Conservation (phyloP, 169 alveolate species). For the Plasmodium malariae region DNA sequence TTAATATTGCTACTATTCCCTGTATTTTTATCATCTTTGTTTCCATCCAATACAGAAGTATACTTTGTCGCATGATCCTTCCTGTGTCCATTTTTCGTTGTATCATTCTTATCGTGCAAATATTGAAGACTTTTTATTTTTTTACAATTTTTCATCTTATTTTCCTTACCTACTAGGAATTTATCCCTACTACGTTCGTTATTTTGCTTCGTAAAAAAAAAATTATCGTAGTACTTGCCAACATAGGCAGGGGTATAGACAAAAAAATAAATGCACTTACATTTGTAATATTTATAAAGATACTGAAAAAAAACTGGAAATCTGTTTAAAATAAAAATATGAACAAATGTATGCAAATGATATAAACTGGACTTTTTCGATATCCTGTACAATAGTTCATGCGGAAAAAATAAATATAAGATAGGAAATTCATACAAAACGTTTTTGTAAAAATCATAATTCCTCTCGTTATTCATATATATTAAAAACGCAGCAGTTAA, state of each 20-base stretch:
- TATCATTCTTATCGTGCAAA: not conserved
- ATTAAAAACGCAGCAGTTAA: slow-evolving; percentile 35
- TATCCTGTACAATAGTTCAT: slow-evolving; percentile 51
- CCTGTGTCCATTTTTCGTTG: not conserved
- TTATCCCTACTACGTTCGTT: slow-evolving; percentile 1
- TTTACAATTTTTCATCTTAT: slow-evolving; percentile 3
- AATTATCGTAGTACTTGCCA: slow-evolving; percentile 31
- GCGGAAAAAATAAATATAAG: slow-evolving; percentile 55
- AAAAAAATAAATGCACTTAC: slow-evolving; percentile 53
- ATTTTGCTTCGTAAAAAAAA: slow-evolving; percentile 3
- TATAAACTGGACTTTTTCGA: slow-evolving; percentile 50
- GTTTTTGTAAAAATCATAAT: slow-evolving; percentile 48
- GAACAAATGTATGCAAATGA: slow-evolving; percentile 65
- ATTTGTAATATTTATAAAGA: slow-evolving; percentile 52
- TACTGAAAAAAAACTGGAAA: slow-evolving; percentile 66
- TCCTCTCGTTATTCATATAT: slow-evolving; percentile 51
- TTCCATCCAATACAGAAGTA: no score
- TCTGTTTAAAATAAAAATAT: slow-evolving; percentile 48
- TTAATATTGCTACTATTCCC: not conserved
- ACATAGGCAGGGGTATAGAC: slow-evolving; percentile 56
- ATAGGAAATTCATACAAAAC: slow-evolving; percentile 59
- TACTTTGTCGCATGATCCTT: no score
- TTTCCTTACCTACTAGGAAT: not conserved
- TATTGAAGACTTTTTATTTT: not conserved
- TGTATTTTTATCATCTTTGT: no score